Evolutionary conservation across 2,329 filamentous ascomycete genomes (phyloP), one percentile per base, ranked within the genome.

Genomic region (Acarospora socialis): DNA sequence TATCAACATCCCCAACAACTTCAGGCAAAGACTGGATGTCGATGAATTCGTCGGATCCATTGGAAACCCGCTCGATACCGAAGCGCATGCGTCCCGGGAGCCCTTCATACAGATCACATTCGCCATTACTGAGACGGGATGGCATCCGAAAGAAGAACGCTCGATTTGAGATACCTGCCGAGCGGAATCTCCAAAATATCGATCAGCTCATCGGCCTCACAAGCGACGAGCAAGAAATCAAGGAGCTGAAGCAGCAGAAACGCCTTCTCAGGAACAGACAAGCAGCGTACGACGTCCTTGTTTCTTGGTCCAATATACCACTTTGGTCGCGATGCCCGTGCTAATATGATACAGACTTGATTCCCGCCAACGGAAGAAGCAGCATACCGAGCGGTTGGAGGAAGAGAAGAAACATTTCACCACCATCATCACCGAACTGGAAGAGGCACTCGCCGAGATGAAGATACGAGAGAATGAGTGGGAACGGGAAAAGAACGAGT

Each of bases 121-220:
- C 84, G 39, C 77, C 86, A 34, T 64, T 81, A 55, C 68, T 72
- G 32, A 71, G 81, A 45, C 75, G 82, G 35, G 84, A 92, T 46
- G 83, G 90, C 39, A 92, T 95, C 56, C 74, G 90, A 49, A 98
- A 98, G 75, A 95, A 95, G 78, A 98, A 95, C 51, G 84, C 86
- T 43, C 80, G 87, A 45, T 94, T 95, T 57, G 87, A 95, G 51
- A 98, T 98, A 45, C 90, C 90, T 7, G 76, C 81, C 26, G 90
- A 94, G 60, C 74, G 86, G 40, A 95, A 86, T 50, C 71, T 98
- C 46, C 77, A 72, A 65, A 95, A 92, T 60, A 95, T 98, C 58
- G 90, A 98, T 56, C 70, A 82, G 39, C 68, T 95, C 50, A 95
- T 98, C 56, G 69, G 77, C 32, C 76, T 82, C 57, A 87, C 83